A percentile compares a stretch with the other conserved stretches of the same genome.
Evolutionary conservation across 495 filamentous ascomycete species (phyloP).

Genomic region (Aspergillus asperescens): DNA sequence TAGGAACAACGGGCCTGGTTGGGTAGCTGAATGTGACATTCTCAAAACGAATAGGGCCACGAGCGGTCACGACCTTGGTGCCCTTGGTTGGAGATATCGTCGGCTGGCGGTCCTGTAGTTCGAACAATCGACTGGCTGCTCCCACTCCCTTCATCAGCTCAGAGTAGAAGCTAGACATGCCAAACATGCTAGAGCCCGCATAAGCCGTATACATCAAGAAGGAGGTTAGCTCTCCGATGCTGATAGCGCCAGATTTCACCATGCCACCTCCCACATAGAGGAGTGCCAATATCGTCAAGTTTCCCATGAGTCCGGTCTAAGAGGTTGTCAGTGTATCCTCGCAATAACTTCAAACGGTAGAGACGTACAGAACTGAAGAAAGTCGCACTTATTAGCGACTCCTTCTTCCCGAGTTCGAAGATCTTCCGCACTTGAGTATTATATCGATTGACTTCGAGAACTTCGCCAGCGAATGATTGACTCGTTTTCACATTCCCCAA

Average conservation of each 20-base stretch:
- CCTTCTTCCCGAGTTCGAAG: constrained; percentile 76
- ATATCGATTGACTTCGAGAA: constrained; percentile 83
- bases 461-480: constrained; percentile 91
- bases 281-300: constrained; percentile 91
- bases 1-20: constrained; percentile 79
- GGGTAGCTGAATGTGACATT: constrained; percentile 86
- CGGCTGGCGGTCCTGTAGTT: constrained; percentile 87
- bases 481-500: constrained; percentile 92
- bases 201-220: constrained; percentile 98
- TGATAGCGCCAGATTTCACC: constrained; percentile 79
- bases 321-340: constrained; percentile 15
- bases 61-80: constrained; percentile 67
- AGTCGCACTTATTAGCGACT: constrained; percentile 81
- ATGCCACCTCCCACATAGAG: constrained; percentile 87
- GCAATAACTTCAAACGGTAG: not conserved
- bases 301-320: constrained; percentile 80
- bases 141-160: constrained; percentile 99
- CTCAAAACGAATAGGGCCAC: constrained; percentile 80
- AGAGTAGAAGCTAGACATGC: constrained; percentile 91
- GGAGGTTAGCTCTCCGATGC: constrained; percentile 86
- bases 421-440: constrained; percentile 88
- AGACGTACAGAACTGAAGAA: constrained; percentile 72
- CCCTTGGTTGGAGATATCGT: constrained; percentile 82
- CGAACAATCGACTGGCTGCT: constrained; percentile 89
- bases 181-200: constrained; percentile 85